These are phyloP conservation scores for Rhododendron williamsianum DNA, from an alignment of 148 eudicot genomes.

Conservation along the genomic window DNA sequence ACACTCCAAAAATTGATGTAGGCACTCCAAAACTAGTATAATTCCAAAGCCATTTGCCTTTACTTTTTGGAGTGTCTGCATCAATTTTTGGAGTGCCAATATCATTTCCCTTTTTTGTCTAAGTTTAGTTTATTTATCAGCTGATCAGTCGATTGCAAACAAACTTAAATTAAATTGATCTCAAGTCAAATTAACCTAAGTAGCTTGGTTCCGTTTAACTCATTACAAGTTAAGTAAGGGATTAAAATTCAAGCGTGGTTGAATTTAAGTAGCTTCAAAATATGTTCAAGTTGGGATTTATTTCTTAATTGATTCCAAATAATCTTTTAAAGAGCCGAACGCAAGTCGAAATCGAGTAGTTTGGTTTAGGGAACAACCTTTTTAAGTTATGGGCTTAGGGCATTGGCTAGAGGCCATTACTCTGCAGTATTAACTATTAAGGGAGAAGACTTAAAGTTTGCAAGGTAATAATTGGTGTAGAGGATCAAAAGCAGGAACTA, in stretches of 20 bases:
- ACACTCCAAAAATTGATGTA: no score
- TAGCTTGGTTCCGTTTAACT: no score
- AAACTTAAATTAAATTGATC: no score
- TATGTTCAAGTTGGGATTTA: neutral
- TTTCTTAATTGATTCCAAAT: neutral
- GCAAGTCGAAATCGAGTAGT: neutral
- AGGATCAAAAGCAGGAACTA: neutral
- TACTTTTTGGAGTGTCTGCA: no score
- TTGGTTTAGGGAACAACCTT: neutral
- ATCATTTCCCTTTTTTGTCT: no score
- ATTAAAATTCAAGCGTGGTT: neutral
- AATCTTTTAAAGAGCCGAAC: neutral
- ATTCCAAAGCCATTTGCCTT: no score
- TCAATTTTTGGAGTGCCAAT: no score
- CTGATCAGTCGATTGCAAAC: neutral
- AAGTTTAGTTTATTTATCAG: no score
- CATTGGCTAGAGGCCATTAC: neutral
- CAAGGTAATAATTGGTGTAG: neutral
- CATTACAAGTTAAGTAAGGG: neutral
- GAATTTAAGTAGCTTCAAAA: neutral
- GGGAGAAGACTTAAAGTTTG: neutral
- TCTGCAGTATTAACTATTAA: neutral
- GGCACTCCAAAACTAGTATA: no score
- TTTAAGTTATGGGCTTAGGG: no score
- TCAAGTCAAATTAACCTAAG: no score